Base-by-base conservation (phyloP, 495 filamentous ascomycete species). In the Penicillium paradoxum region DNA sequence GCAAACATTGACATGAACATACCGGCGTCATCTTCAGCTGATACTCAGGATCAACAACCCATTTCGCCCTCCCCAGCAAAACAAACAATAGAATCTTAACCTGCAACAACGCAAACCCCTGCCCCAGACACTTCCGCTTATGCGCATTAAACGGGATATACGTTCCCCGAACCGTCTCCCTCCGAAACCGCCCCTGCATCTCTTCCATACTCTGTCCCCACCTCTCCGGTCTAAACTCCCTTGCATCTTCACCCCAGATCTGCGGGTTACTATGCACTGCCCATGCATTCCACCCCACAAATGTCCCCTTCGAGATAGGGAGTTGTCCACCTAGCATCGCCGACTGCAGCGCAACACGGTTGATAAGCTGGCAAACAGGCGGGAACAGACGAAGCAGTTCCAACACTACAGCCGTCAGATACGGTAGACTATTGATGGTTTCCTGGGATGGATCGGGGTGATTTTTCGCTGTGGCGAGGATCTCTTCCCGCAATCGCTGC, bases 351-450 rank as follows among this genome's bases (percentile, higher is more conserved):
- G 64, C 58, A 3, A 61, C 53, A 4, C 66, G 66, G 36, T 75
- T 73, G 33, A 73, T 60, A 1, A 75, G 45, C 32, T 73, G 63
- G 0, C 63, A 63, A 13, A 74, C 66, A 5, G 71, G 72, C 8
- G 73, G 71, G 43, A 68, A 75, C 2, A 75, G 57, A 11, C 71
- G 68, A 11, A 75, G 69, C 2, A 67, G 29, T 39, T 76, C 73
- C 41, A 70, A 60, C 30, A 76, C 62, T 32, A 68, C 53, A 9
- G 70, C 52, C 2, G 65, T 67, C 1, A 76, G 63, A 45, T 71
- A 68, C 0, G 70, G 72, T 2, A 73, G 58, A 22, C 58, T 54
- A 6, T 67, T 60, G 13, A 70, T 18, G 14, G 50, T 38, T 14
- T 70, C 67, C 15, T 45, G 52, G 11, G 57, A 49, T 8, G 62